Evolutionary conservation across 1,284 basidiomycete genomes (phyloP).

Genomic region (Anthracocystis panici-leucophaei): DNA sequence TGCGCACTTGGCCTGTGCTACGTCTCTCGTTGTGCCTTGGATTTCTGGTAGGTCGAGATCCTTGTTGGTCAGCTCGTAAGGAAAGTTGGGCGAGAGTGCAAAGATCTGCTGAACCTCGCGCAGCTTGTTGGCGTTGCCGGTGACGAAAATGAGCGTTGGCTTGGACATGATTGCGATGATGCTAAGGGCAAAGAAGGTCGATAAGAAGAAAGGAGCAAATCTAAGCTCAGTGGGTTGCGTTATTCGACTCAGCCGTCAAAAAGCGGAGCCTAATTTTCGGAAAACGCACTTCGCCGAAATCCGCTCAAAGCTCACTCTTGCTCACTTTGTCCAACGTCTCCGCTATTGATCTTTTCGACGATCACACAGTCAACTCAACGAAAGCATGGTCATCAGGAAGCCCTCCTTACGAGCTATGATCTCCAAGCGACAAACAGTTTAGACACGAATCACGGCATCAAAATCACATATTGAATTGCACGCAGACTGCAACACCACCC

Average conservation of each 20-base stretch:
- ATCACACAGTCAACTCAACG: too few relatives aligned
- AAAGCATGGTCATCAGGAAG: too few relatives aligned
- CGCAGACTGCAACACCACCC: too few relatives aligned
- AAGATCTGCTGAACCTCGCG: constrained; percentile 83
- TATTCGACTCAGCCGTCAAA: constrained; percentile 28
- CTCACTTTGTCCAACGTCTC: too few relatives aligned
- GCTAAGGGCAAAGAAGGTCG: background rate
- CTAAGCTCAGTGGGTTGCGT: constrained; percentile 9
- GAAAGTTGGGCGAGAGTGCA: constrained; percentile 38
- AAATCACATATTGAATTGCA: too few relatives aligned
- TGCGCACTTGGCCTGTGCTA: constrained; percentile 87
- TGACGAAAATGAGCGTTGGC: constrained; percentile 77
- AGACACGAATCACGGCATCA: too few relatives aligned
- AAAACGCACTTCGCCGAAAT: constrained; percentile 5
- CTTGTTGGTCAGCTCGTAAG: constrained; percentile 33
- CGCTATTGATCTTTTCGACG: too few relatives aligned
- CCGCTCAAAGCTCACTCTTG: background rate
- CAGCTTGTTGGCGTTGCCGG: constrained; percentile 93
- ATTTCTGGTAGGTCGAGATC: constrained; percentile 83
- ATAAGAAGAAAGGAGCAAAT: constrained; percentile 3
- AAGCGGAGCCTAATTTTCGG: constrained; percentile 4
- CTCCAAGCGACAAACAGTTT: too few relatives aligned
- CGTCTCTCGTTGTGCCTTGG: constrained; percentile 90
- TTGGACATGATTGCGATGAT: constrained; percentile 33
- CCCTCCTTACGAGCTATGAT: too few relatives aligned